phyloP scores from a whole-genome alignment of 495 filamentous ascomycete species.

The Hypoxylon rickii region DNA sequence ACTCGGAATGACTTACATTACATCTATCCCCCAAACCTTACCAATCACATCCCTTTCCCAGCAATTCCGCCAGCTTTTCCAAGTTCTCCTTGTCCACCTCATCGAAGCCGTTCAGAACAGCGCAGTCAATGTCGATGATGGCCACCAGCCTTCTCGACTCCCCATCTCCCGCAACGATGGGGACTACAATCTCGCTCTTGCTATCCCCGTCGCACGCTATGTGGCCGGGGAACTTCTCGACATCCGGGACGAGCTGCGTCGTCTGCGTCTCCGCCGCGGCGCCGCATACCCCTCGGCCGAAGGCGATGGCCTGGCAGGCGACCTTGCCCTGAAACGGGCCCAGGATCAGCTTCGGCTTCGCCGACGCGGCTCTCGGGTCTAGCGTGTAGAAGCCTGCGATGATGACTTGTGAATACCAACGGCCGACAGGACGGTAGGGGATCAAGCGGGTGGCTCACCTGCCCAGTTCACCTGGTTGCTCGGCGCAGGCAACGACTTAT shows the following conservation, averaged over 20 bases:
- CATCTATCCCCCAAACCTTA: no score
- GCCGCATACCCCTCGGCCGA: constrained; percentile 84
- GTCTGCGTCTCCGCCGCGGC: constrained; percentile 65
- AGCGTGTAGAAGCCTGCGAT: constrained; percentile 78
- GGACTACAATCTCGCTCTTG: constrained; percentile 90
- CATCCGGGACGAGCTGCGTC: constrained; percentile 77
- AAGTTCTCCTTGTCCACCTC: constrained; percentile 70
- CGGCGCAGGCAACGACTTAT: constrained; percentile 75
- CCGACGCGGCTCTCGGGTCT: constrained; percentile 58
- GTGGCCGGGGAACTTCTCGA: constrained; percentile 79
- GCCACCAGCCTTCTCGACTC: constrained; percentile 65
- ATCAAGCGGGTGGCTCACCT: constrained; percentile 52
- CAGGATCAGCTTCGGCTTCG: constrained; percentile 65
- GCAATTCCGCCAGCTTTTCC: constrained; percentile 68
- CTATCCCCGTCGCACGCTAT: constrained; percentile 87
- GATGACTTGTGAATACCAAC: constrained; percentile 1
- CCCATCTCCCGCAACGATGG: constrained; percentile 60
- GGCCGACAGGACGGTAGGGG: not conserved
- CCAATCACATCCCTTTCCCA: constrained; percentile 77
- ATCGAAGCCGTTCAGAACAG: constrained; percentile 72
- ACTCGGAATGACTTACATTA: no score
- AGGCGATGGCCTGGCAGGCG: constrained; percentile 82
- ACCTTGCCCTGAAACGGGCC: constrained; percentile 89
- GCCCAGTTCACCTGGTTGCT: constrained; percentile 82
- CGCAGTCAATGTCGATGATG: constrained; percentile 89